A percentile compares a stretch with the other conserved stretches of the same genome.
These are phyloP conservation scores for Eucalyptus pauciflora DNA, from an alignment of 345 rosid genomes.

Conservation along the genomic window DNA sequence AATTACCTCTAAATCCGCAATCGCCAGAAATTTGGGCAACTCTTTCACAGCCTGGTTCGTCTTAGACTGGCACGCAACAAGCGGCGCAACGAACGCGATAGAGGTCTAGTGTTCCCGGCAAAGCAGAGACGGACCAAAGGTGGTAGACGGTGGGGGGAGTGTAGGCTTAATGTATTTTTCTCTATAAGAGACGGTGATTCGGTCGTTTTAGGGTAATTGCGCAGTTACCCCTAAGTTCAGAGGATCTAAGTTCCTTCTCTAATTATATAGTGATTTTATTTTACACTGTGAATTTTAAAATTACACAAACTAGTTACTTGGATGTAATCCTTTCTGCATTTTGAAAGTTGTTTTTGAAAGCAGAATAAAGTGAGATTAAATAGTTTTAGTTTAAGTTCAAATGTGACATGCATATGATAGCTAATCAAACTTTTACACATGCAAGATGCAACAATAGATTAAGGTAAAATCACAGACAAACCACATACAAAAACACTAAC, in stretches of 20 bases:
- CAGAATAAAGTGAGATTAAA: not conserved
- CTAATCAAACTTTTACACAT: not conserved
- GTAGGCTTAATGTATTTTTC: not conserved
- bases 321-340: not conserved
- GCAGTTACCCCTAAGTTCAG: not conserved
- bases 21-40: not conserved
- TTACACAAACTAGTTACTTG: not conserved
- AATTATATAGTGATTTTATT: not conserved
- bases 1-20: not conserved
- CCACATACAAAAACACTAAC: not conserved
- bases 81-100: not conserved
- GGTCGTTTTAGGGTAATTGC: not conserved
- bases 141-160: not conserved
- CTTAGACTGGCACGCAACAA: not conserved
- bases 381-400: not conserved
- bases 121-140: not conserved
- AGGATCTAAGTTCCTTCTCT: not conserved
- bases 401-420: not conserved
- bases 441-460: not conserved
- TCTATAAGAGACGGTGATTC: not conserved
- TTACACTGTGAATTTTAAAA: not conserved
- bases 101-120: not conserved
- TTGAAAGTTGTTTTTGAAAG: not conserved
- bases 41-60: not conserved
- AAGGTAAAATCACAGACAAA: not conserved